These are phyloP conservation scores for Xylariaceae sp. DNA, from an alignment of 2,329 filamentous ascomycete genomes.

Conservation along the genomic window DNA sequence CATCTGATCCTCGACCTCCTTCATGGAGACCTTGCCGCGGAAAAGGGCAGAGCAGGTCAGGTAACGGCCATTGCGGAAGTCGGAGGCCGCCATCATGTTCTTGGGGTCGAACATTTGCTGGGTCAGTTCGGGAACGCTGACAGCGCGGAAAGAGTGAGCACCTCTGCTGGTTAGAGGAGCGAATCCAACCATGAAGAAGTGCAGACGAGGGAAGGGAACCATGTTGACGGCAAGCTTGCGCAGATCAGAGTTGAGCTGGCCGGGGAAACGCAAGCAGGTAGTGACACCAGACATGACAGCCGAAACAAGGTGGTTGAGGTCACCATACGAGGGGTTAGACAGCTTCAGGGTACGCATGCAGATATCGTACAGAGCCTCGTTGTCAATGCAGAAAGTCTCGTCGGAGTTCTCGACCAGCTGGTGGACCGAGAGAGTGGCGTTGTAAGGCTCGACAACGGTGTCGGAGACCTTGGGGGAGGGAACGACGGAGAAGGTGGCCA, in stretches of 20 bases:
- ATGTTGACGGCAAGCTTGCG: conserved; percentile 99
- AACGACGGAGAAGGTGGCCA: conserved; percentile 99
- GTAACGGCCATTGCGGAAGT: conserved; percentile 99
- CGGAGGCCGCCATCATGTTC: conserved; percentile 99
- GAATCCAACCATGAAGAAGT: conserved; percentile 99
- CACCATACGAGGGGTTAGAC: conserved; percentile 95
- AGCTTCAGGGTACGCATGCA: conserved; percentile 99
- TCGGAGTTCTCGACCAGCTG: conserved; percentile 99
- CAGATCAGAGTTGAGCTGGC: conserved; percentile 99
- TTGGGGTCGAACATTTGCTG: conserved; percentile 99
- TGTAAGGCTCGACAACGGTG: conserved; percentile 99
- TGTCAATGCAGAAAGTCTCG: conserved; percentile 99
- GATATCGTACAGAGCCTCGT: conserved; percentile 99
- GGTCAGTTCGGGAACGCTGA: conserved; percentile 95
- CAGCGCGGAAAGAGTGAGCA: conserved; percentile 92
- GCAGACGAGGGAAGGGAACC: conserved; percentile 99
- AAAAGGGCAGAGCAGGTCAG: conserved; percentile 99
- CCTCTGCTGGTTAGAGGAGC: conserved; percentile 93
- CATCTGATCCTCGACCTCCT: conserved; percentile 99
- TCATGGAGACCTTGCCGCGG: conserved; percentile 99
- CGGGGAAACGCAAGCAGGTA: conserved; percentile 97
- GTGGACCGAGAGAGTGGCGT: conserved; percentile 97
- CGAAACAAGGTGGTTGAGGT: conserved; percentile 98
- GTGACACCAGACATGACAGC: conserved; percentile 99
- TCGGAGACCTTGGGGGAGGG: conserved; percentile 99